Conservation (phyloP, 176 grass and related monocot species). For the Hyparrhenia diplandra region DNA sequence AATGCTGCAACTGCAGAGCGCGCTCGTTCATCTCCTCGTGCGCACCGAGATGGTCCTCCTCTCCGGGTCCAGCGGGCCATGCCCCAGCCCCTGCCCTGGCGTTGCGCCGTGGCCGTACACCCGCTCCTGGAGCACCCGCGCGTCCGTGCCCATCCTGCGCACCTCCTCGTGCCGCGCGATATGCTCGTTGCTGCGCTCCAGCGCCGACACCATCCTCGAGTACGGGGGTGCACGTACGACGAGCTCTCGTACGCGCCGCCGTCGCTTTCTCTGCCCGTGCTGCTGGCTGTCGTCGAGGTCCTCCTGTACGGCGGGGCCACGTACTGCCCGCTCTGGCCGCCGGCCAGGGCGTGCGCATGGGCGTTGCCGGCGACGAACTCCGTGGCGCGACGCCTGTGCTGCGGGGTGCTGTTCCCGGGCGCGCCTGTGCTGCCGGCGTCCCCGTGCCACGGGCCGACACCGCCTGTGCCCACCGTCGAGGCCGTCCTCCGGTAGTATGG, state of each 20-base stretch:
- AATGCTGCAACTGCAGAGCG: background rate
- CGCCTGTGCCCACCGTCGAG: background rate
- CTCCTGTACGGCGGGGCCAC: constrained; percentile 35
- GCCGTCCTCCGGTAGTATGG: constrained; percentile 16
- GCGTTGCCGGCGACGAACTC: constrained; percentile 5
- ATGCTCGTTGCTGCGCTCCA: constrained; percentile 52
- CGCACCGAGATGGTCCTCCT: constrained; percentile 35
- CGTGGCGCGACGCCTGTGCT: constrained; percentile 38
- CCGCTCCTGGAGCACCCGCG: constrained; percentile 45
- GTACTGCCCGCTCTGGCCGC: background rate
- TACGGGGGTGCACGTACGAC: constrained; percentile 30
- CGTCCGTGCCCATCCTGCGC: constrained; percentile 46
- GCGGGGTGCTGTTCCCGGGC: background rate
- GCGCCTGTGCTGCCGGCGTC: background rate
- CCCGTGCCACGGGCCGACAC: background rate
- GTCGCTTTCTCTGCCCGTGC: background rate
- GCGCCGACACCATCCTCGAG: constrained; percentile 40
- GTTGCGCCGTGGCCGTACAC: constrained; percentile 43
- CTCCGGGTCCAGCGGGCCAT: constrained; percentile 36
- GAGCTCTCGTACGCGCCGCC: constrained; percentile 37
- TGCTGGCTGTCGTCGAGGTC: background rate
- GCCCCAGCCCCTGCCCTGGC: constrained; percentile 18
- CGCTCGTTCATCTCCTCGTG: constrained; percentile 16
- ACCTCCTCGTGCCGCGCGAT: constrained; percentile 65
- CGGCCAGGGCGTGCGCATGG: background rate